These are phyloP conservation scores for Myriosclerotinia duriaeana DNA, from an alignment of 2,329 filamentous ascomycete genomes.

Conservation along the genomic window DNA sequence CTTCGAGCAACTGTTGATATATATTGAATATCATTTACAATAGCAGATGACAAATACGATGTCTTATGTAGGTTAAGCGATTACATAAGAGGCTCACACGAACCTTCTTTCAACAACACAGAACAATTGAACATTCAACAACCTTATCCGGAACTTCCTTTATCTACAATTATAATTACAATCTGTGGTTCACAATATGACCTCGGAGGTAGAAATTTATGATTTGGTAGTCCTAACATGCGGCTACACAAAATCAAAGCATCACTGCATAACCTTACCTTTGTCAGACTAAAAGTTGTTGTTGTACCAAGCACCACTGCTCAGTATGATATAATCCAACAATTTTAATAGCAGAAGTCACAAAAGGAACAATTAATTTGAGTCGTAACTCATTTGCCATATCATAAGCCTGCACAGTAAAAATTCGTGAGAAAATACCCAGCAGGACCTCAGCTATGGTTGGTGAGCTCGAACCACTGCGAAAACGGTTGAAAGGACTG, in stretches of 20 bases:
- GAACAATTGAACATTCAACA: neutral
- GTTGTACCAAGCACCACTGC: too few species aligned
- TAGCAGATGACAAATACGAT: neutral
- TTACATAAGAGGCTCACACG: neutral
- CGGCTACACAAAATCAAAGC: too few species aligned
- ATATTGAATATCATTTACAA: neutral
- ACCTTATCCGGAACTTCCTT: neutral
- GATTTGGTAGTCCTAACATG: neutral
- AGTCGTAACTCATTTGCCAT: neutral
- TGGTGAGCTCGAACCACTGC: neutral
- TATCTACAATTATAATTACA: neutral
- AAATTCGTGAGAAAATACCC: neutral
- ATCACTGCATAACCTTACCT: too few species aligned
- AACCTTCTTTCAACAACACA: neutral
- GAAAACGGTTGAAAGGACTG: neutral
- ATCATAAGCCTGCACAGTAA: too few species aligned
- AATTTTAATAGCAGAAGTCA: too few species aligned
- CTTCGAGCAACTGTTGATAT: neutral
- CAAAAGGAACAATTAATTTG: neutral
- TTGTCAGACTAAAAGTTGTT: too few species aligned
- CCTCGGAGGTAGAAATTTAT: neutral
- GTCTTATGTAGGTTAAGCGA: neutral
- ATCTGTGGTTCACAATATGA: too few species aligned
- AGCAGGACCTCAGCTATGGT: neutral
- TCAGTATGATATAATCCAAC: too few species aligned